phyloP scores from a whole-genome alignment of 2,329 filamentous ascomycete genomes.

The Calonectria naviculata region DNA sequence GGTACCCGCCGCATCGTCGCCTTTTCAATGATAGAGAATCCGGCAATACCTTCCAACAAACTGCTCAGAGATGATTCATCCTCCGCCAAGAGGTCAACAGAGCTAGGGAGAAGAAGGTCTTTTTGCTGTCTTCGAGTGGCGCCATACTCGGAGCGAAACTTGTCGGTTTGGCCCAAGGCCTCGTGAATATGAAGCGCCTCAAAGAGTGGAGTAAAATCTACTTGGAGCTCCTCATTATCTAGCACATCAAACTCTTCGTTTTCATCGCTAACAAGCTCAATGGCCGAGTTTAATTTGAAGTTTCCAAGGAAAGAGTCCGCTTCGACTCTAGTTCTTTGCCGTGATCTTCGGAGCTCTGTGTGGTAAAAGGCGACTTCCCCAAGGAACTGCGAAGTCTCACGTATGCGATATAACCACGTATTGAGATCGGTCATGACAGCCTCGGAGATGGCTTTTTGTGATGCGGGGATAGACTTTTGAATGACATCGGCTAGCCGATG shows the following conservation, averaged over 20 bases:
- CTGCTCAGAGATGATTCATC: conserved; percentile 90
- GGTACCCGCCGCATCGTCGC: conserved; percentile 90
- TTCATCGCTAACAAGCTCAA: conserved; percentile 95
- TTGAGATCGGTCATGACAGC: conserved; percentile 97
- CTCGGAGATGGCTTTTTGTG: conserved; percentile 92
- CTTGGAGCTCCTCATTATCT: conserved; percentile 93
- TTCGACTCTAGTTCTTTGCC: conserved; percentile 86
- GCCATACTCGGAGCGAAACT: conserved; percentile 92
- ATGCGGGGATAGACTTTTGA: conserved; percentile 93
- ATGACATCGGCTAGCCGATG: conserved; percentile 97
- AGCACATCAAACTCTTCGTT: conserved; percentile 95
- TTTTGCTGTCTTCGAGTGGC: conserved; percentile 91
- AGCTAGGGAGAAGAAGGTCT: conserved; percentile 83
- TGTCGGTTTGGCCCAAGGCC: conserved; percentile 90
- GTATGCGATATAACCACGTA: conserved; percentile 94
- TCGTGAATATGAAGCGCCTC: conserved; percentile 98
- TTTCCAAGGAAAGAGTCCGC: conserved; percentile 78
- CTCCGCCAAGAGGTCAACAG: conserved; percentile 82
- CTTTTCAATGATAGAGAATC: conserved; percentile 96
- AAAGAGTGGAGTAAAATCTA: conserved; percentile 94
- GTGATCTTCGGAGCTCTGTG: conserved; percentile 85
- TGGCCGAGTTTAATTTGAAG: conserved; percentile 94
- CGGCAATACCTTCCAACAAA: conserved; percentile 91
- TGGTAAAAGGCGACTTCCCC: conserved; percentile 98
- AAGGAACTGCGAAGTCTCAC: conserved; percentile 95